phyloP scores from a whole-genome alignment of 345 rosid species.

The Corymbia maculata region DNA sequence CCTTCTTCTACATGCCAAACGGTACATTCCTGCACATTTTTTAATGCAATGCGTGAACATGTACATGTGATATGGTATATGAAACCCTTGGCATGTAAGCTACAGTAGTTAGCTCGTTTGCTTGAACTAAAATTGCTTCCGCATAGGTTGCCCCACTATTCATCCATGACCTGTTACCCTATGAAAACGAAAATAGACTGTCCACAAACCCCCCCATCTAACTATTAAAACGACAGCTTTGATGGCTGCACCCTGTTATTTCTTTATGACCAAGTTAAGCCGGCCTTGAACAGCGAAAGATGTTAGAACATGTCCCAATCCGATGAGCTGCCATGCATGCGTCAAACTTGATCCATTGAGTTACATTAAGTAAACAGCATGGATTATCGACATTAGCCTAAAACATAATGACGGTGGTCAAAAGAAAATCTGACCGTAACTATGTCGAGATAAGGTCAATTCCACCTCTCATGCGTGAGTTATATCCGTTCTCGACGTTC shows the following conservation, averaged over 20 bases:
- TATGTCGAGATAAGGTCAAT: not conserved
- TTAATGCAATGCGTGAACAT: not conserved
- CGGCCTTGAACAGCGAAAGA: not conserved
- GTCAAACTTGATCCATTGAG: not conserved
- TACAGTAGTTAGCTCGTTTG: constrained; percentile 7
- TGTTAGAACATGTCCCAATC: not conserved
- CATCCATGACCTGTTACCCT: not conserved
- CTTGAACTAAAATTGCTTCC: constrained; percentile 21
- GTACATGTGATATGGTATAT: not conserved
- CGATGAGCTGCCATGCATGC: not conserved
- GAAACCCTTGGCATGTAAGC: constrained; percentile 10
- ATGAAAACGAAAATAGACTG: not conserved
- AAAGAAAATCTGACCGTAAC: not conserved
- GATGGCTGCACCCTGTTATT: not conserved
- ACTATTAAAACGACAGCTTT: constrained; percentile 20
- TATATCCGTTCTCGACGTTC: not conserved
- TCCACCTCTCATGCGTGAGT: not conserved
- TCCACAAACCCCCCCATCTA: constrained; percentile 1
- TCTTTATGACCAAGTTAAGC: not conserved
- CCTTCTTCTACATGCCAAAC: not conserved
- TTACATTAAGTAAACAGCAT: not conserved
- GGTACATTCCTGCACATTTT: not conserved
- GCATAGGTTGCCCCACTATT: constrained; percentile 9
- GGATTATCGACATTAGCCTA: not conserved
- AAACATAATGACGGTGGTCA: not conserved